Evolutionary conservation across 2,329 filamentous ascomycete genomes (phyloP), one percentile per base, ranked within the genome.

Genomic region (Alternaria rosae): DNA sequence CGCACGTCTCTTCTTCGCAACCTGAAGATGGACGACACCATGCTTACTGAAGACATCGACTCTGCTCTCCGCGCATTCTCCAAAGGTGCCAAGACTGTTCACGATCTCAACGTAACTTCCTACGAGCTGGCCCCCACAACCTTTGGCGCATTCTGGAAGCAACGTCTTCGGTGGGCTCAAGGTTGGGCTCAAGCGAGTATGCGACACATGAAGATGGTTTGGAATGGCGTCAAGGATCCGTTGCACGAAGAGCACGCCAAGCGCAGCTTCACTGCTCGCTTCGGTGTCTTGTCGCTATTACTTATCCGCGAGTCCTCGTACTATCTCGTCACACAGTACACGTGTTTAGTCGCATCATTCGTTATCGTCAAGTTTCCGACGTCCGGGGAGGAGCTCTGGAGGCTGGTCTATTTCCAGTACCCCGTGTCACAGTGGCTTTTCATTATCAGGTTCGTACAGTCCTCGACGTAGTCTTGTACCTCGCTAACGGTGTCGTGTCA

Each of bases 41-140:
- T 85, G 82, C 67, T 85, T 8, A 84, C 82, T 3, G 83, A 85
- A 64, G 83, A 85, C 59, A 85, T 85, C 55, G 83, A 85, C 61
- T 84, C 82, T 3, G 82, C 82, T 0, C 70, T 85, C 6, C 77
- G 83, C 26, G 82, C 83, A 2, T 80, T 83, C 54, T 81, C 79
- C 15, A 71, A 75, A 12, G 82, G 82, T 25, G 79, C 79, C 32
- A 79, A 80, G 32, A 80, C 80, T 3, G 79, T 84, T 0, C 83
- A 85, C 57, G 83, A 85, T 54, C 76, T 84, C 59, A 85, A 85
- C 48, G 82, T 83, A 4, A 78, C 79, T 11, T 84, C 82, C 0
- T 85, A 82, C 65, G 83, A 85, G 65, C 78, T 84, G 44, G 83
- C 83, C 5, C 83, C 83, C 1, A 82, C 81, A 3, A 81, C 78